Conservation (phyloP, 192 early-diverging fungal genomes). For the Backusella mclennaniae region DNA sequence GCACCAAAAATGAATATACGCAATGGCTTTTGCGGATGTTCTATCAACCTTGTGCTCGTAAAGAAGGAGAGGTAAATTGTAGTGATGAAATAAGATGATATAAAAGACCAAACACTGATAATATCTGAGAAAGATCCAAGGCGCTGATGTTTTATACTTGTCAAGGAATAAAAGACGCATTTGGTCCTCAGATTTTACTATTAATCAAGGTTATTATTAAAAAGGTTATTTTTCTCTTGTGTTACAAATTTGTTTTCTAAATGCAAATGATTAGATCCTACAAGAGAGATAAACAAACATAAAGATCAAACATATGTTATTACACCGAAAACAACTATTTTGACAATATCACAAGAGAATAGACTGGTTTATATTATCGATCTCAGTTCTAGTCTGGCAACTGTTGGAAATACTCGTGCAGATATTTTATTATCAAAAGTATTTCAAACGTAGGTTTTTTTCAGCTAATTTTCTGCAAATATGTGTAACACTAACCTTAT, state of each 20-base stretch:
- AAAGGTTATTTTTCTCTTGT: not conserved
- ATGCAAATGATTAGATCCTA: not conserved
- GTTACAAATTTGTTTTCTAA: not conserved
- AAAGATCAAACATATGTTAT: slow-evolving; percentile 42
- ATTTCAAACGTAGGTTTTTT: slow-evolving; percentile 42
- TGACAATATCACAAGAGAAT: slow-evolving; percentile 56
- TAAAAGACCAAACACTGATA: not conserved
- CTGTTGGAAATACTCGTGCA: slow-evolving; percentile 41
- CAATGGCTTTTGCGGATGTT: slow-evolving; percentile 27
- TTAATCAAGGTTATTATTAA: slow-evolving; percentile 6
- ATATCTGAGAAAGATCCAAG: not conserved
- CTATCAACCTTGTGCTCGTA: slow-evolving; percentile 17
- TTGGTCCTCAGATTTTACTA: slow-evolving; percentile 11
- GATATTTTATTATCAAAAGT: slow-evolving; percentile 50
- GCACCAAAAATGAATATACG: slow-evolving; percentile 32
- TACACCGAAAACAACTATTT: slow-evolving; percentile 65
- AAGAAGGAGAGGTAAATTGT: slow-evolving; percentile 17
- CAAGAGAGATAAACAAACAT: not conserved
- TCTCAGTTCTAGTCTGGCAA: slow-evolving; percentile 61
- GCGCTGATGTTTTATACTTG: slow-evolving; percentile 21
- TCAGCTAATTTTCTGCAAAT: not conserved
- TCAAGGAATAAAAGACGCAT: slow-evolving; percentile 19
- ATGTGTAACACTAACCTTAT: slow-evolving; percentile 9
- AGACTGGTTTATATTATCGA: slow-evolving; percentile 69
- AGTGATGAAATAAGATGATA: not conserved